A percentile compares a stretch with the other conserved stretches of the same genome.
These are phyloP conservation scores for Hypomyces rosellus DNA, from an alignment of 2,329 filamentous ascomycete genomes.

Conservation along the genomic window DNA sequence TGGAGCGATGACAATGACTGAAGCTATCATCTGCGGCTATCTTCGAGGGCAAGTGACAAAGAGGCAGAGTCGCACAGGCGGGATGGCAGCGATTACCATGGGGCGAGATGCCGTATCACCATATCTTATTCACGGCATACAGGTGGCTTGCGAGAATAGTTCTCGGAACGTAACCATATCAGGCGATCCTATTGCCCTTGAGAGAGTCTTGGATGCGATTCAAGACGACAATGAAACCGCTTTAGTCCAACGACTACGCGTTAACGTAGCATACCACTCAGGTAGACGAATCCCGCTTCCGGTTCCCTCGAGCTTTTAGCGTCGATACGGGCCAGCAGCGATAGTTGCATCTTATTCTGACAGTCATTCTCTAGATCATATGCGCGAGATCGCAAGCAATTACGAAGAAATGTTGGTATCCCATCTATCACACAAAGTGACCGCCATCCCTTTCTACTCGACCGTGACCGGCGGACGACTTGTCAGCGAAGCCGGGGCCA, in stretches of 20 bases:
- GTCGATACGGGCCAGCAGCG: no score
- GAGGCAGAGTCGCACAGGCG: constrained; percentile 6
- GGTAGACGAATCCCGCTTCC: neutral
- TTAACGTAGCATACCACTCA: constrained; percentile 39
- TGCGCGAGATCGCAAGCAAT: neutral
- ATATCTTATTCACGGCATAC: constrained; percentile 20
- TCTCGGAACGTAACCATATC: constrained; percentile 30
- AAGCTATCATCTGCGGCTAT: constrained; percentile 27
- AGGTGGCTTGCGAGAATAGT: constrained; percentile 32
- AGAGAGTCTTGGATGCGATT: constrained; percentile 21
- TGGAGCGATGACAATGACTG: constrained; percentile 26
- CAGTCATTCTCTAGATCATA: neutral
- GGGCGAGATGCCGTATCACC: constrained; percentile 22
- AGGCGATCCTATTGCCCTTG: constrained; percentile 22
- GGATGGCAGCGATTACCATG: constrained; percentile 36
- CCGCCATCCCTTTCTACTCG: constrained; percentile 17
- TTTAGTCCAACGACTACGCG: constrained; percentile 27
- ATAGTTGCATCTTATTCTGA: no score
- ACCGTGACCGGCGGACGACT: constrained; percentile 21
- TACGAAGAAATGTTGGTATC: constrained; percentile 7
- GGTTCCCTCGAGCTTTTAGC: no score
- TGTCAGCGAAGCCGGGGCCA: no score
- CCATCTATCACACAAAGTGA: neutral
- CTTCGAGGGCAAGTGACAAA: constrained; percentile 29
- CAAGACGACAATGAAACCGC: constrained; percentile 22